These are phyloP conservation scores for Rhizophagus clarus DNA, from an alignment of 192 early-diverging fungal species.

Conservation along the genomic window DNA sequence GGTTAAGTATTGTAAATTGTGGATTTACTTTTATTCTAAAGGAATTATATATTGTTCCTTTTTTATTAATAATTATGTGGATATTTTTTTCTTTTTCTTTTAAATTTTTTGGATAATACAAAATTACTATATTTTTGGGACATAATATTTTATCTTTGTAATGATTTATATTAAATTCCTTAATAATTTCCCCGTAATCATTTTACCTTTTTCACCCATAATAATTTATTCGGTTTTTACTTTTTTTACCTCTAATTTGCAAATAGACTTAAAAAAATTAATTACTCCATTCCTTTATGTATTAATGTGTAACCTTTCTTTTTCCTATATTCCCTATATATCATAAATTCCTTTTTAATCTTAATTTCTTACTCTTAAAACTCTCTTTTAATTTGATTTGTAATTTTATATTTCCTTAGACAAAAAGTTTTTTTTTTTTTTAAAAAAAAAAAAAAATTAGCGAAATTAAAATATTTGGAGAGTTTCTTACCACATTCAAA, in stretches of 20 bases:
- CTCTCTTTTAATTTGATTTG: no score
- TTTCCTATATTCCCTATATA: neutral
- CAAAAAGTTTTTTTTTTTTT: no score
- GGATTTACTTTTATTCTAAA: neutral
- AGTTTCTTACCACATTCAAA: no score
- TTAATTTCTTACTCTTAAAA: no score
- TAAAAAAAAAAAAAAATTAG: no score
- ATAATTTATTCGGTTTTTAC: neutral
- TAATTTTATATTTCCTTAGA: no score
- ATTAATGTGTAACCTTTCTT: neutral
- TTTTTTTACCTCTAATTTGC: neutral
- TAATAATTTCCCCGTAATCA: neutral
- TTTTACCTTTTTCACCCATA: neutral
- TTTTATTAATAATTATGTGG: neutral
- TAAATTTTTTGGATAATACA: neutral
- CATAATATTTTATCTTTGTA: no score
- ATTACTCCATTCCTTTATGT: neutral
- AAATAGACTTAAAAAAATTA: neutral
- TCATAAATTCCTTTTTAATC: neutral
- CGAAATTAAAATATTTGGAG: no score
- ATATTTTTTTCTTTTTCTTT: neutral
- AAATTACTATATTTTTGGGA: neutral
- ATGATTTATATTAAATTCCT: neutral
- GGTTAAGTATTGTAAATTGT: neutral
- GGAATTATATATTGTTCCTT: neutral